Conservation (phyloP, 2,329 filamentous ascomycete species). For the Xylaria sp. region DNA sequence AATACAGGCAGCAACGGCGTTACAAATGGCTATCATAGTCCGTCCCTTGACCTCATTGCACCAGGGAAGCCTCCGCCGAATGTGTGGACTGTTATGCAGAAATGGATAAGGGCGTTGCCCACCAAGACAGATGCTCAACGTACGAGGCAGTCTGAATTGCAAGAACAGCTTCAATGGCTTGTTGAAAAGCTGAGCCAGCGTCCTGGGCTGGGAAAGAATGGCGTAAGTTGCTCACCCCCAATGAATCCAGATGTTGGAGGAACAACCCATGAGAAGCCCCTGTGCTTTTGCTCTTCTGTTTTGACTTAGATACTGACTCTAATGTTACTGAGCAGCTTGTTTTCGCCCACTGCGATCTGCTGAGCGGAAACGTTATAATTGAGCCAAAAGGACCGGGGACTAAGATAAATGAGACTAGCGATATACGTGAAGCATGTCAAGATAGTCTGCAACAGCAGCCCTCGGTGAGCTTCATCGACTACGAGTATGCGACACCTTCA, state of each 20-base stretch:
- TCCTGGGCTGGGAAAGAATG: constrained; percentile 78
- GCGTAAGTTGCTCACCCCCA: constrained; percentile 63
- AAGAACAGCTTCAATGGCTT: constrained; percentile 78
- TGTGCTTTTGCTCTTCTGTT: not conserved
- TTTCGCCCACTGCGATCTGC: constrained; percentile 93
- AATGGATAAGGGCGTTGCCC: constrained; percentile 91
- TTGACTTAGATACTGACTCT: constrained; percentile 1
- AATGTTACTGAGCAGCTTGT: constrained; percentile 68
- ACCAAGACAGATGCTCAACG: constrained; percentile 75
- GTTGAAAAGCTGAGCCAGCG: constrained; percentile 78
- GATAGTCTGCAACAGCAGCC: constrained; percentile 53
- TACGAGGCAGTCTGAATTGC: constrained; percentile 73
- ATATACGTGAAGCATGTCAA: constrained; percentile 35
- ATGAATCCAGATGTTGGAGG: not conserved
- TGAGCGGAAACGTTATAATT: constrained; percentile 97
- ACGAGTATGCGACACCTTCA: constrained; percentile 95
- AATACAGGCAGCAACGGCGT: constrained; percentile 52
- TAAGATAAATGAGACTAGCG: constrained; percentile 43
- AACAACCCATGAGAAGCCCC: not conserved
- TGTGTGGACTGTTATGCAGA: constrained; percentile 94
- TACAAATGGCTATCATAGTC: constrained; percentile 51
- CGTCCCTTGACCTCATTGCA: constrained; percentile 62
- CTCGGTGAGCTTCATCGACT: constrained; percentile 90
- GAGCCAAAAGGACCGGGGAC: constrained; percentile 60
- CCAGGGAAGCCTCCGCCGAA: constrained; percentile 82